Conservation (phyloP, 352 stramenopile species). For the Pythium periplocum region DNA sequence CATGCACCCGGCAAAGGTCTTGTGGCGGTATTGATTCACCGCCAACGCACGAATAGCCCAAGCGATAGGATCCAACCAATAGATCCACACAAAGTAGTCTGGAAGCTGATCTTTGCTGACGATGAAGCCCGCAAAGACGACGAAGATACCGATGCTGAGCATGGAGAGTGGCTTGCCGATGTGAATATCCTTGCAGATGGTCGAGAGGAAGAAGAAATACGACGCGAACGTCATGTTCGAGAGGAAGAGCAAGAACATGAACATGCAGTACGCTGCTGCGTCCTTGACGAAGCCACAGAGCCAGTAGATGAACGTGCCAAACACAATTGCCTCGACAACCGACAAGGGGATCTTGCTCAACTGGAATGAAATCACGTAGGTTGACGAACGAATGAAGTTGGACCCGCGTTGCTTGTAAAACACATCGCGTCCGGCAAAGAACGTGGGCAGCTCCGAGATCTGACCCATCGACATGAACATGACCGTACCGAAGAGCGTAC, state of each 20-base stretch:
- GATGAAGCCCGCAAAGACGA: conserved; percentile 57
- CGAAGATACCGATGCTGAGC: conserved; percentile 36
- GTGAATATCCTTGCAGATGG: conserved; percentile 22
- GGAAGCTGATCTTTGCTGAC: conserved; percentile 43
- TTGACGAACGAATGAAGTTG: conserved; percentile 77
- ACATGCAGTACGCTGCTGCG: conserved; percentile 29
- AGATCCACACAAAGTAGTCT: conserved; percentile 50
- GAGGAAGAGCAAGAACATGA: conserved; percentile 34
- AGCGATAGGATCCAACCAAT: conserved; percentile 47
- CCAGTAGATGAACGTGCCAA: conserved; percentile 61
- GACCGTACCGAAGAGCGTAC: conserved; percentile 74
- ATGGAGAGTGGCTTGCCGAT: conserved; percentile 41
- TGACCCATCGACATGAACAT: conserved; percentile 79
- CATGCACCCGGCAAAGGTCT: conserved; percentile 23
- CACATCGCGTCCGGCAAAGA: conserved; percentile 52
- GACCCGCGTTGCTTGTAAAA: conserved; percentile 86
- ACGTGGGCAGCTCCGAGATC: conserved; percentile 63
- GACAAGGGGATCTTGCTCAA: conserved; percentile 51
- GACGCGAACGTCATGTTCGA: conserved; percentile 40
- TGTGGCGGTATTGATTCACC: conserved; percentile 38
- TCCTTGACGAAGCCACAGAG: conserved; percentile 44
- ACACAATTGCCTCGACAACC: conserved; percentile 44
- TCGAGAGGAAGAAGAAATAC: conserved; percentile 47
- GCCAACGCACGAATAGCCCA: conserved; percentile 34
- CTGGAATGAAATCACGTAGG: conserved; percentile 58